Conservation (phyloP, 345 rosid species). For the Lepidium africanum region DNA sequence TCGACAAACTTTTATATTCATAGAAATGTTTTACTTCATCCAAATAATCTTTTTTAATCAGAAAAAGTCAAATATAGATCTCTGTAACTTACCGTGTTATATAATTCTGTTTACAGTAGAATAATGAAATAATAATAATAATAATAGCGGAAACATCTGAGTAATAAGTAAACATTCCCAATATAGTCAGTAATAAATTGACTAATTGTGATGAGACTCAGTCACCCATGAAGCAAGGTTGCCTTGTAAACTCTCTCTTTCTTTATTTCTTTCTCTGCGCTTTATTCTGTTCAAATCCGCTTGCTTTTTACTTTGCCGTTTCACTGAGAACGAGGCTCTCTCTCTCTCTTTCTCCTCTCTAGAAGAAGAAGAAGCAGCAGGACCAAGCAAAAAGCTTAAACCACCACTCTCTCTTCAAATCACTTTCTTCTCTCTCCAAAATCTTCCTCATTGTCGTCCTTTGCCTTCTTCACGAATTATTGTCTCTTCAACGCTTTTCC, state of each 20-base stretch:
- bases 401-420: slow-evolving; percentile 24
- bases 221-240: background rate
- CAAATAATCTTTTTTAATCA: no score
- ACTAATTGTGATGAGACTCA: background rate
- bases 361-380: slow-evolving; percentile 14
- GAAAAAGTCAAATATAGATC: no score
- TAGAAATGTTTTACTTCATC: no score
- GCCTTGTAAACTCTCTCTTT: slow-evolving; percentile 15
- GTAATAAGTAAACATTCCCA: no score
- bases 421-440: slow-evolving; percentile 23
- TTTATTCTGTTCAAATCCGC: slow-evolving; percentile 81
- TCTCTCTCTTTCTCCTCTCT: background rate
- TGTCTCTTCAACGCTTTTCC: slow-evolving; percentile 13
- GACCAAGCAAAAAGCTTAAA: slow-evolving; percentile 29
- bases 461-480: slow-evolving; percentile 12
- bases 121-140: no score
- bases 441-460: slow-evolving; percentile 65
- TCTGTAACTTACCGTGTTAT: no score
- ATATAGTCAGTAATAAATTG: background rate
- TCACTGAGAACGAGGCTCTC: slow-evolving; percentile 77
- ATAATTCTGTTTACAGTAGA: no score
- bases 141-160: no score
- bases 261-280: slow-evolving; percentile 41
- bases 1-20: no score
- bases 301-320: slow-evolving; percentile 51